Conservation (phyloP, 257 asterid genomes). For the Asclepias syriaca region DNA sequence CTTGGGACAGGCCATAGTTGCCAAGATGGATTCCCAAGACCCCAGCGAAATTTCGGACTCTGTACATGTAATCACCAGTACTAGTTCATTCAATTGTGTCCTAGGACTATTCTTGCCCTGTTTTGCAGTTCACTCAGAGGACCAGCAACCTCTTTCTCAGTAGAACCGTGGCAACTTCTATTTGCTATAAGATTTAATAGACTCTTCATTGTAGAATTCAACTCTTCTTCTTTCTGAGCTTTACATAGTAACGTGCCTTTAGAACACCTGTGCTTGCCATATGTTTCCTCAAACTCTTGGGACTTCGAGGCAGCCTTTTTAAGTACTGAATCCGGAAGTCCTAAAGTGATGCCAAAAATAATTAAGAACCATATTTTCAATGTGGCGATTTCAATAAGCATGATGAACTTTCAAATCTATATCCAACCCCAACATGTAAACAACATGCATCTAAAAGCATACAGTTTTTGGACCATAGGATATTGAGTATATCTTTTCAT, state of each 20-base stretch:
- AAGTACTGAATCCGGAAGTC: slow-evolving; percentile 79
- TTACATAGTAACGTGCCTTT: slow-evolving; percentile 11
- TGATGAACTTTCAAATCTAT: background rate
- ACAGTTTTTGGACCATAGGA: background rate
- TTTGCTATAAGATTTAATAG: slow-evolving; percentile 31
- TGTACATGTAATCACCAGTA: background rate
- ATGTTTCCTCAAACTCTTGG: slow-evolving; percentile 57
- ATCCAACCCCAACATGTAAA: background rate
- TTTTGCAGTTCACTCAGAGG: slow-evolving; percentile 48
- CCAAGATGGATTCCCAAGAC: background rate
- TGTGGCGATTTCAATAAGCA: background rate
- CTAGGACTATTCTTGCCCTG: slow-evolving; percentile 41
- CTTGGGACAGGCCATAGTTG: background rate
- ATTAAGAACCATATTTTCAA: background rate
- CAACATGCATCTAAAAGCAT: background rate
- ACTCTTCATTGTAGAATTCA: slow-evolving; percentile 29
- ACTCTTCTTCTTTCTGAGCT: slow-evolving; percentile 41
- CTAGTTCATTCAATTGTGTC: slow-evolving; percentile 23
- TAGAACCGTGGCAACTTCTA: slow-evolving; percentile 11
- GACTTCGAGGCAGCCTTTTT: slow-evolving; percentile 72
- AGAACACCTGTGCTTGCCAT: slow-evolving; percentile 33
- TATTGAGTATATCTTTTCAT: background rate
- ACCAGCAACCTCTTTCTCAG: slow-evolving; percentile 19
- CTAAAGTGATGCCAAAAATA: slow-evolving; percentile 30
- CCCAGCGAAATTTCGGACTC: background rate